Conservation (phyloP, 148 eudicot species). For the Chenopodium formosanum region DNA sequence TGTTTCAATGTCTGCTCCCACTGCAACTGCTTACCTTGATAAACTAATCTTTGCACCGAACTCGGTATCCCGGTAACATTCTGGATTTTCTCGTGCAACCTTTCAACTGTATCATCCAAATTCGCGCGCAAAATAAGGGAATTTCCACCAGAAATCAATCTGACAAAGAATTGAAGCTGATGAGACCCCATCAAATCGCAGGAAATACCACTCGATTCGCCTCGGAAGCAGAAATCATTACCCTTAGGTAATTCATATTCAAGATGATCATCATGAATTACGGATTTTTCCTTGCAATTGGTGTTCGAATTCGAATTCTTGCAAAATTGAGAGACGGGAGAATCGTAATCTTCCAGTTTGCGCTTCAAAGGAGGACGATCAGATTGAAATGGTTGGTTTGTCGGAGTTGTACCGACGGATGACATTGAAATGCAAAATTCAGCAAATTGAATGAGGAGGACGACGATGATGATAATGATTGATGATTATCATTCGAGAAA, state of each 20-base stretch:
- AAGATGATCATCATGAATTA: background rate
- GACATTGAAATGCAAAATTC: background rate
- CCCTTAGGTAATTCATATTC: background rate
- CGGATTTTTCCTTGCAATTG: conserved; percentile 14
- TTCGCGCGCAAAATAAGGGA: conserved; percentile 49
- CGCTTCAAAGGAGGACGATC: conserved; percentile 40
- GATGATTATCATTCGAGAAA: background rate
- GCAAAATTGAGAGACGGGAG: background rate
- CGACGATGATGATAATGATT: background rate
- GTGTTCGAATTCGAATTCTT: conserved; percentile 18
- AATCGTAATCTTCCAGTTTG: conserved; percentile 51
- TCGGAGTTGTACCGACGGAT: background rate
- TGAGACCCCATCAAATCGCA: no score
- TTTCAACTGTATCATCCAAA: conserved; percentile 43
- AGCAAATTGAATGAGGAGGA: background rate
- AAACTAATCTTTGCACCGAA: conserved; percentile 54
- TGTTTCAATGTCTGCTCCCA: conserved; percentile 55
- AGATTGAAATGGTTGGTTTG: background rate
- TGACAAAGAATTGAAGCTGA: conserved; percentile 57
- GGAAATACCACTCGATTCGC: background rate
- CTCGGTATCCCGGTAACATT: conserved; percentile 45
- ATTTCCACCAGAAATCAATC: conserved; percentile 35
- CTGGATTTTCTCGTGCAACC: conserved; percentile 42
- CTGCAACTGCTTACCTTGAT: conserved; percentile 62
- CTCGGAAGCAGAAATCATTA: background rate